phyloP scores from a whole-genome alignment of 192 early-diverging fungal genomes.

The Endogone sp. region DNA sequence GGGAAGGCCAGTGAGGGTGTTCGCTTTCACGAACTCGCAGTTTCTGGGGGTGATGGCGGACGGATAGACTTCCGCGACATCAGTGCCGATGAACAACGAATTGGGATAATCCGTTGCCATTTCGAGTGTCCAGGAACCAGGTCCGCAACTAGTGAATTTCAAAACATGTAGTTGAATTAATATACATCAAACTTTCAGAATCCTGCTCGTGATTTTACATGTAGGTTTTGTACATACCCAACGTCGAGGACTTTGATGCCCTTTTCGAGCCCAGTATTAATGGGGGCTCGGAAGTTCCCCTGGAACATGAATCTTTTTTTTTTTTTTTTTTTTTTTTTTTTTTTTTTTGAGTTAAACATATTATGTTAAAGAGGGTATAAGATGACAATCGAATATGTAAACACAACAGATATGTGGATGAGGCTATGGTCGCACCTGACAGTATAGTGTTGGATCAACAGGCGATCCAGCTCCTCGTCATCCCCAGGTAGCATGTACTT shows the following conservation, averaged over 20 bases:
- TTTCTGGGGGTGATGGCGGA: conserved; percentile 17
- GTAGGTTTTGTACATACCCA: conserved; percentile 6
- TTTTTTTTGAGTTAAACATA: too few species aligned
- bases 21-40: conserved; percentile 32
- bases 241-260: conserved; percentile 20
- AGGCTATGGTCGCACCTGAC: too few species aligned
- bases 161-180: neutral
- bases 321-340: too few species aligned
- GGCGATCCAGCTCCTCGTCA: conserved; percentile 1
- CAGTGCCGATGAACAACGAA: conserved; percentile 42
- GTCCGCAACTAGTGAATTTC: neutral
- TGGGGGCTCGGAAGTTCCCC: neutral
- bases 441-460: neutral
- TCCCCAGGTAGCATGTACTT: neutral
- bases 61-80: conserved; percentile 15
- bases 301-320: neutral
- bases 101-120: conserved; percentile 43
- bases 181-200: too few species aligned
- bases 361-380: too few species aligned
- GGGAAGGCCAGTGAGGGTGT: conserved; percentile 30
- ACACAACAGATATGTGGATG: too few species aligned
- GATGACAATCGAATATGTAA: too few species aligned
- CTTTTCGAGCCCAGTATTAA: neutral
- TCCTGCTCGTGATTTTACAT: too few species aligned
- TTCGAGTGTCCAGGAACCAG: conserved; percentile 35